These are phyloP conservation scores for Diutina sp. DNA, from an alignment of 1,139 yeast species.

Conservation along the genomic window DNA sequence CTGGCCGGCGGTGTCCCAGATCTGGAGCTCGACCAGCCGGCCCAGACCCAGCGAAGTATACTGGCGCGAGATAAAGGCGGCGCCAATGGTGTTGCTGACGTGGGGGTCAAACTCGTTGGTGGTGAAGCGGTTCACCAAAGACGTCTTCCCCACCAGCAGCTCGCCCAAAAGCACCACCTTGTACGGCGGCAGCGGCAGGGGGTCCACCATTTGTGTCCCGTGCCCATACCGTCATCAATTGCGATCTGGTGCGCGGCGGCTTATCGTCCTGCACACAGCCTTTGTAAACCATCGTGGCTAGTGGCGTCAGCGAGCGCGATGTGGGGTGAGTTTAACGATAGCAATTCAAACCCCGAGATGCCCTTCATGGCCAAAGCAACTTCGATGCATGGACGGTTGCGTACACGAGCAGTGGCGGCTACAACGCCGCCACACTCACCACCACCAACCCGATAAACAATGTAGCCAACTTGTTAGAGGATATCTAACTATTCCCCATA, in stretches of 20 bases:
- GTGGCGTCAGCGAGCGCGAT: not conserved
- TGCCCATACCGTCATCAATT: not conserved
- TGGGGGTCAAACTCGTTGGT: constrained; percentile 22
- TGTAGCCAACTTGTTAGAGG: not conserved
- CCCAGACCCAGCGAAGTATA: constrained; percentile 12
- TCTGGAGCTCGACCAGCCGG: constrained; percentile 30
- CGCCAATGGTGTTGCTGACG: constrained; percentile 19
- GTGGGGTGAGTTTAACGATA: not conserved
- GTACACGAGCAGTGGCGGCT: not conserved
- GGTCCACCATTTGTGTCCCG: not conserved
- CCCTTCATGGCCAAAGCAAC: not conserved
- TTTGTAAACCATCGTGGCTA: not conserved
- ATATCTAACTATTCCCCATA: not conserved
- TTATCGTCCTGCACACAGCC: not conserved
- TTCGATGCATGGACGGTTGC: not conserved
- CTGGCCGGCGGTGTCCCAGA: constrained; percentile 42
- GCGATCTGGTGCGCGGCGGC: not conserved
- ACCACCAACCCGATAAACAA: not conserved
- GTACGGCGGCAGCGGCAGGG: constrained; percentile 7
- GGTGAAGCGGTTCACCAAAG: constrained; percentile 32
- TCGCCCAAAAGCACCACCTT: constrained; percentile 34
- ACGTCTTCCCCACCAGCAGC: constrained; percentile 35
- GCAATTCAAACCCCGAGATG: not conserved
- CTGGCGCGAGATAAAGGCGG: constrained; percentile 8
- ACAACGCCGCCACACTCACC: not conserved